Base-by-base conservation (phyloP, 2,329 filamentous ascomycete species). In the Aspergillus melleus region DNA sequence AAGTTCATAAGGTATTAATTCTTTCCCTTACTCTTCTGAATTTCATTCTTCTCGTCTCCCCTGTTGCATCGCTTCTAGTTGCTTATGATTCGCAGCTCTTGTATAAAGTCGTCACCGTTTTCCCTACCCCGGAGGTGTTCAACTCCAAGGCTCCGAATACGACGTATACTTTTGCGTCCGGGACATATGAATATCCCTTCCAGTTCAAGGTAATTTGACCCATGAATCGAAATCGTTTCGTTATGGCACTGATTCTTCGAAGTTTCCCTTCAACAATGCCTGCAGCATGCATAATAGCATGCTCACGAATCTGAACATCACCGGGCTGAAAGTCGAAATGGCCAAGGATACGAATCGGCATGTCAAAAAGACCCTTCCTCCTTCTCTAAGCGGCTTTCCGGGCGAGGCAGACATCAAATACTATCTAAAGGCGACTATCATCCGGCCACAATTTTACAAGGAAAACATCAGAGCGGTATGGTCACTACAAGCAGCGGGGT, bases 341-440 rank as follows among this genome's bases (percentile, higher is more conserved):
- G 76, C 76, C 24, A 74, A 74, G 54, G 77, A 80, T 60, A 74
- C 71, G 9, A 73, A 75, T 57, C 79, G 78, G 51, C 95, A 99
- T 78, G 86, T 95, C 64, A 95, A 90, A 71, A 87, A 88, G 67
- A 96, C 93, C 0, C 81, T 99, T 11, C 95, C 95, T 5, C 95
- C 95, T 0, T 96, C 92, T 4, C 80, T 98, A 56, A 90, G 85
- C n/a, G 92, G 91, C 3, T 93, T 95, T 66, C 91, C 91, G 0
- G 89, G 89, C 32, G 87, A 93, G 74, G 94, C 93, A 22, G 92
- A 96, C 76, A 93, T 98, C 61, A 86, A 88, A 66, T 99, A 99
- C 77, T 99, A 91, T 73, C 84, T 98, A 72, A 99, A 99, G 75
- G 92, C 90, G n/a, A 98, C 95, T 0, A 88, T 98, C 6, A 91